Evolutionary conservation across 768 basidiomycete species (phyloP).

Genomic region (Mrakia blollopis): DNA sequence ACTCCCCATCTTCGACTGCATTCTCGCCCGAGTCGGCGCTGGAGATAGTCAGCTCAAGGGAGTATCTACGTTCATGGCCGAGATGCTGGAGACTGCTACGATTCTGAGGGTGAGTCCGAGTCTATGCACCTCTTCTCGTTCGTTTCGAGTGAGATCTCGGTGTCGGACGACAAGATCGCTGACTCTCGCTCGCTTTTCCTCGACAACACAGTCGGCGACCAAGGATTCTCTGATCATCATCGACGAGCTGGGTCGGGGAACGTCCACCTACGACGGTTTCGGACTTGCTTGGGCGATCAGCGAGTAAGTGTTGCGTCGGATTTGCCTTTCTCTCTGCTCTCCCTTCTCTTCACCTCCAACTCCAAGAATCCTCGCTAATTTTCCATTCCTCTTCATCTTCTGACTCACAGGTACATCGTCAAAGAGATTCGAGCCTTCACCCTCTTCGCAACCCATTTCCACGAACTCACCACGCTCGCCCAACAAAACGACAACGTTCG

Average conservation of each 20-base stretch:
- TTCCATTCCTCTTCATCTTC: conserved; percentile 61
- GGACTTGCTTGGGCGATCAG: conserved; percentile 97
- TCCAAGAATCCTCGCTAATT: conserved; percentile 39
- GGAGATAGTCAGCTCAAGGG: conserved; percentile 97
- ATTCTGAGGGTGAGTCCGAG: conserved; percentile 66
- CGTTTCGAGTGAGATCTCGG: neutral
- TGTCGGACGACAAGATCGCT: neutral
- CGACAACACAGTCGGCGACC: conserved; percentile 65
- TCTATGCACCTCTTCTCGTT: neutral
- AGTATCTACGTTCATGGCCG: conserved; percentile 98
- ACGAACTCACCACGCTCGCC: conserved; percentile 88
- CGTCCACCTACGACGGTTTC: conserved; percentile 27
- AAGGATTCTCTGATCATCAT: conserved; percentile 93
- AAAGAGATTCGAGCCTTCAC: conserved; percentile 88
- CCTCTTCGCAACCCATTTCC: conserved; percentile 96
- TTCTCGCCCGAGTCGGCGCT: conserved; percentile 91
- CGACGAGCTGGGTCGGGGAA: conserved; percentile 56
- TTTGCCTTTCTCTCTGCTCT: too few relatives aligned
- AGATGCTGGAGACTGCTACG: conserved; percentile 94
- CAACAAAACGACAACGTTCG: conserved; percentile 81
- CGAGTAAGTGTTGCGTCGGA: conserved; percentile 56
- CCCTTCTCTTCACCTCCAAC: neutral
- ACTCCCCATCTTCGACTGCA: conserved; percentile 89
- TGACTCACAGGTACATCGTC: conserved; percentile 69
- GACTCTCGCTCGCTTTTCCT: neutral